Evolutionary conservation across 2,329 filamentous ascomycete genomes (phyloP), one percentile per base, ranked within the genome.

Genomic region (Leptographium lundbergii): DNA sequence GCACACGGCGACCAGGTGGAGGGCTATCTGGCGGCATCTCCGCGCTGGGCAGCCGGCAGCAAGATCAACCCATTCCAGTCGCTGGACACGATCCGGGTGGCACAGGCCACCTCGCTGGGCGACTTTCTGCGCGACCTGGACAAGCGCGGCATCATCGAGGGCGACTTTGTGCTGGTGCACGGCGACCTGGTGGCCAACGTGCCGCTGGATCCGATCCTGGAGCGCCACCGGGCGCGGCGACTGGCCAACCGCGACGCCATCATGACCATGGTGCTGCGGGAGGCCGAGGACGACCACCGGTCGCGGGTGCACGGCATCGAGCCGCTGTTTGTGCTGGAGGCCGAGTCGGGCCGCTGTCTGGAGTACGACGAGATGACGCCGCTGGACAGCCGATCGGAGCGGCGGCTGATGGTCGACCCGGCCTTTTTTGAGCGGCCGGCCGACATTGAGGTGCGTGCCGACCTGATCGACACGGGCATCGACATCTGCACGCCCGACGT

Each of bases 401-500:
- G 81, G 65, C 81, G 85, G 62, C 72, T 91, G 48, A 81, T 81
- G 56, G 81, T 97, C 54, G 91, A 96, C 66, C 81, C 88, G 2
- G 85, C 89, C 45, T 77, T 96, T n/a, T 75, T 96, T 22, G 83
- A 86, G 57, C 79, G 82, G 55, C 36, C 57, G 4, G 74, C 75
- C 52, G 89, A 95, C 69, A 81, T 96, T 56, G 90, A 95, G 66
- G 78, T 96, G 24, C 84, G 91, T 47, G 83, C 87, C 63, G 92
- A 99, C 72, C 75, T 99, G 60, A 88, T 97, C 62, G 94, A 99
- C 71, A 91, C 90, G 66, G 88, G 89, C 57, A 94, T 99, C 67
- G 94, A 99, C 69, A 97, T 99, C 63, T 97, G 92, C 73, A 97
- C 94, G 1, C 91, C 92, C 0, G 94, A 97, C 68, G 91, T 96